Evolutionary conservation across 1,284 basidiomycete species (phyloP), one percentile per base, ranked within the genome.

Genomic region (Serendipita sp.): DNA sequence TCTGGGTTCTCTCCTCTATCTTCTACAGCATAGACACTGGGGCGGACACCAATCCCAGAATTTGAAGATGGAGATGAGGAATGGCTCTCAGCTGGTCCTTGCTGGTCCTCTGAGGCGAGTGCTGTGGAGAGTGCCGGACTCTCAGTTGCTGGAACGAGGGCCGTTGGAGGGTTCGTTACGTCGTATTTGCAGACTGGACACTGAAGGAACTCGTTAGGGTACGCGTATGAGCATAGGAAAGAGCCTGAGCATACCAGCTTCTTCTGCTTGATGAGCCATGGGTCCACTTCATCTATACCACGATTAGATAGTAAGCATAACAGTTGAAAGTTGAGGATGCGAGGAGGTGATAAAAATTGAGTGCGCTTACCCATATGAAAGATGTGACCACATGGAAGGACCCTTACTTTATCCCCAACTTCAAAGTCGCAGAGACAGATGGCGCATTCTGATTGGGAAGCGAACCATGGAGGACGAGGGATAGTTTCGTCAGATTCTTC

Each of bases 151-250:
- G 61, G 4, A 26, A 63, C 55, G 2, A 47, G 41, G 8, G 61
- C 62, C 38, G 70, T 44, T 69, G 66, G 74, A 8, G 87, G 84
- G 63, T 83, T 79, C 1, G 90, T 92, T 43, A 93, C 90, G 70
- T 93, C 90, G 49, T 88, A 85, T 72, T 92, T 89, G 76, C 91
- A 93, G 0, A 92, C 80, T 13, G 91, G 91, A 68, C 91, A 93
- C 91, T 93, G 67, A 6, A 30, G 29, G 12, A 34, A 22, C n/a
- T 17, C 13, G 35, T 43, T 0, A 47, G 55, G 35, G 45, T 17
- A 17, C 26, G 22, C 26, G 65, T 45, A 58, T 49, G 41, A 17
- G 60, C 58, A 64, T 53, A 60, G 22, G 63, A 49, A 55, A 67
- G 66, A 47, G 64, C 63, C 65, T 35, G 5, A 79, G 22, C 86